phyloP scores from a whole-genome alignment of 345 rosid genomes.

The Gossypioides kirkii region DNA sequence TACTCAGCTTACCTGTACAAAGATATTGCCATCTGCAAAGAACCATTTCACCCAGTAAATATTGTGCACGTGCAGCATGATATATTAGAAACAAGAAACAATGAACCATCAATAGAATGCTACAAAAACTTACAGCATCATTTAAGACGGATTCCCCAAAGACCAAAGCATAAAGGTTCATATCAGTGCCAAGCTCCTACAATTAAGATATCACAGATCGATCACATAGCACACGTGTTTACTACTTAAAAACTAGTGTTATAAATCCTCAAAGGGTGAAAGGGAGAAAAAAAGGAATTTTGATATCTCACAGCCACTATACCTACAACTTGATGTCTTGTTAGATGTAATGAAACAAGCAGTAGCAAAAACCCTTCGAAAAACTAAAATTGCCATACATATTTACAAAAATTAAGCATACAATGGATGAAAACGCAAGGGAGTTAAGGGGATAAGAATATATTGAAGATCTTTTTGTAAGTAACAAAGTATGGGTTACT shows the following conservation, averaged over 20 bases:
- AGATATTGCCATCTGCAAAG: constrained; percentile 86
- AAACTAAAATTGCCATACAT: neutral
- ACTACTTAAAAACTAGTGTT: neutral
- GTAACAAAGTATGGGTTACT: neutral
- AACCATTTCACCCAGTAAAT: constrained; percentile 10
- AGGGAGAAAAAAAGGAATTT: neutral
- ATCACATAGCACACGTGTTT: neutral
- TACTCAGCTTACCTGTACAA: constrained; percentile 70
- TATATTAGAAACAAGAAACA: constrained; percentile 16
- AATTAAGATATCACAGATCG: constrained; percentile 16
- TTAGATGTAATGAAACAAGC: neutral
- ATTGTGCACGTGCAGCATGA: neutral
- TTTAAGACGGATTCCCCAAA: constrained; percentile 98
- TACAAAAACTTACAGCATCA: constrained; percentile 76
- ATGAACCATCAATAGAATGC: constrained; percentile 2
- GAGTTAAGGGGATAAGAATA: neutral
- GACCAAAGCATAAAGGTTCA: constrained; percentile 89
- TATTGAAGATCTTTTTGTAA: neutral
- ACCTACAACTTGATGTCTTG: neutral
- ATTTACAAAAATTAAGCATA: neutral
- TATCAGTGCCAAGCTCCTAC: constrained; percentile 96
- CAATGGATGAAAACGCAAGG: neutral
- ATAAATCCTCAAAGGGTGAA: neutral
- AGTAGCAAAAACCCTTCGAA: neutral
- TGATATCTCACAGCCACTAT: neutral